Evolutionary conservation across 768 basidiomycete genomes (phyloP), one percentile per base, ranked within the genome.

Genomic region (Botryobasidium botryosum): DNA sequence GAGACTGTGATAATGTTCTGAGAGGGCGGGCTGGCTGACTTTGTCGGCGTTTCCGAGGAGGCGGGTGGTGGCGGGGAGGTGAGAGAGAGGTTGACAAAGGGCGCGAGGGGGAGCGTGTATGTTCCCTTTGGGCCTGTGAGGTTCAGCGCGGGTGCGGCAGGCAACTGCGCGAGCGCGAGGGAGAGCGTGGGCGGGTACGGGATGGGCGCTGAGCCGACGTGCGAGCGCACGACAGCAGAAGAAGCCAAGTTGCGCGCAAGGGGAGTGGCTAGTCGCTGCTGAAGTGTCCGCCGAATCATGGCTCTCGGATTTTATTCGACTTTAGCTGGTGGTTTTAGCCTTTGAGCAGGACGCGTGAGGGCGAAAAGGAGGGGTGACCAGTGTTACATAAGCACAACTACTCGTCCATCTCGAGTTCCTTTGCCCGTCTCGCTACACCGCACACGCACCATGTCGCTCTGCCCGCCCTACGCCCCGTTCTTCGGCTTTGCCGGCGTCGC

Each of bases 401-500:
- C n/a, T n/a, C n/a, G n/a, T n/a, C n/a, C n/a, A n/a, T n/a, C n/a
- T n/a, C n/a, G n/a, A n/a, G n/a, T n/a, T n/a, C n/a, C n/a, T n/a
- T n/a, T n/a, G n/a, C n/a, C n/a, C n/a, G n/a, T n/a, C n/a, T n/a
- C n/a, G n/a, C n/a, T n/a, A n/a, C n/a, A n/a, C n/a, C n/a, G n/a
- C n/a, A n/a, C n/a, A n/a, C n/a, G n/a, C n/a, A 42, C 12, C 12
- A 39, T 39, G 37, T 39, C 37, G 12, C 12, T 12, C 24, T 94
- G 88, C 60, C 88, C 88, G 50, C 85, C 90, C 25, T 96, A 84
- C 59, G 91, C 91, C 41, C 85, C 88, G 42, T 97, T 97, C 76
- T 94, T 97, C 60, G 92, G 91, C 23, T 91, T 99, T 60, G 91
- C 82, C 40, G 92, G 92, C 41, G 92, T 97, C 25, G 83, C 88